Percentiles rank a stretch among this genome's conserved stretches.
phyloP scores from a whole-genome alignment of 2,329 filamentous ascomycete genomes.

The Fusarium metavorans region DNA sequence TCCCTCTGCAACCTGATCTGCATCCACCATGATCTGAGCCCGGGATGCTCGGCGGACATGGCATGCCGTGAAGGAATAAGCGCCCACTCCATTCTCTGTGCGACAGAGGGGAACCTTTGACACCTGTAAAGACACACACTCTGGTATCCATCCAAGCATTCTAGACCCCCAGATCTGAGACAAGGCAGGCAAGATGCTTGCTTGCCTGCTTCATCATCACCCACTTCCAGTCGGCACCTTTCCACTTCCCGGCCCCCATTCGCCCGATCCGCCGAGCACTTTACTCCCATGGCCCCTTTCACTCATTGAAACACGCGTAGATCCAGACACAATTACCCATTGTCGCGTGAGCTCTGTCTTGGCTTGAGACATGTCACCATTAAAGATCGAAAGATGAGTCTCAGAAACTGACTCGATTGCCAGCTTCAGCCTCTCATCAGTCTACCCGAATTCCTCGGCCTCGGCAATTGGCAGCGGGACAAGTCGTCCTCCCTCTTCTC shows the following conservation, averaged over 20 bases:
- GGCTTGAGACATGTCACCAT: constrained; percentile 18
- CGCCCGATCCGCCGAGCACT: constrained; percentile 21
- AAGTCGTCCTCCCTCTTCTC: background rate
- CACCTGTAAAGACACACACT: background rate
- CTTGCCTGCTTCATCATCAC: background rate
- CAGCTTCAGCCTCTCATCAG: background rate
- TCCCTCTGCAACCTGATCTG: background rate
- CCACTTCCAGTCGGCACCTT: constrained; percentile 5
- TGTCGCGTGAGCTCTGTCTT: constrained; percentile 17
- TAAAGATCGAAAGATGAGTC: constrained; percentile 24
- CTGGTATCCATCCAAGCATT: background rate
- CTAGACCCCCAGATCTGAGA: constrained; percentile 1
- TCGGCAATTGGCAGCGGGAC: background rate
- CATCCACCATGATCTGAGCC: background rate
- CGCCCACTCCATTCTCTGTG: constrained; percentile 5
- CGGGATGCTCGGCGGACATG: background rate
- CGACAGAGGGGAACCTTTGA: background rate
- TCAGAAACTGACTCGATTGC: background rate
- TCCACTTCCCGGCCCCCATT: constrained; percentile 6
- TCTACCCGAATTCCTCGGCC: constrained; percentile 3
- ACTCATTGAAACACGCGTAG: background rate
- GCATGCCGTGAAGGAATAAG: constrained; percentile 1
- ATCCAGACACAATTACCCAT: background rate
- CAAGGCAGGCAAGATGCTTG: background rate
- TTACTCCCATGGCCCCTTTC: background rate